Percentiles rank a stretch among this genome's conserved stretches.
Evolutionary conservation across 1,139 yeast species (phyloP).

Genomic region (Lodderomyces pseudojiufengensis): DNA sequence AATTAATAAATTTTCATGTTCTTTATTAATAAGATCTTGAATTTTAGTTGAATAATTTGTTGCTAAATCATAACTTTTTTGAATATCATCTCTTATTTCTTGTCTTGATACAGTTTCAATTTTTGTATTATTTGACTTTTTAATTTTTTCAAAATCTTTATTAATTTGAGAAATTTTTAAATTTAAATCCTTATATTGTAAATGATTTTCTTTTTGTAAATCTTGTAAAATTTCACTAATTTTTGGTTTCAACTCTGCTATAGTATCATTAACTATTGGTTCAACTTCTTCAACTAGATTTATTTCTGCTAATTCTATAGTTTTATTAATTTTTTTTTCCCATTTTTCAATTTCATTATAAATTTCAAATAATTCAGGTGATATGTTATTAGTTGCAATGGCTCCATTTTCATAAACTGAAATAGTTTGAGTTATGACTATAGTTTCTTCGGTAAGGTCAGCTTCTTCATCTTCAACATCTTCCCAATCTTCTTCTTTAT

Average conservation of each 20-base stretch:
- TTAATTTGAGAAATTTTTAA: constrained; percentile 46
- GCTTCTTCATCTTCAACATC: constrained; percentile 13
- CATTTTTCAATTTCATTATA: constrained; percentile 29
- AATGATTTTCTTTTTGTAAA: constrained; percentile 40
- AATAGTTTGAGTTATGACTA: constrained; percentile 29
- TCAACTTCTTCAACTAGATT: constrained; percentile 41
- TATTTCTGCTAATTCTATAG: constrained; percentile 39
- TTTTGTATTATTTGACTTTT: constrained; percentile 33
- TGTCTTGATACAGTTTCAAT: constrained; percentile 48
- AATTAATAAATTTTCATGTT: constrained; percentile 27
- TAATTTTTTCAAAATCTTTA: constrained; percentile 43
- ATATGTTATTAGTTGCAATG: constrained; percentile 4
- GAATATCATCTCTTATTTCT: constrained; percentile 52
- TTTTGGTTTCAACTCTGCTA: constrained; percentile 31
- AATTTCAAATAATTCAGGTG: constrained; percentile 12
- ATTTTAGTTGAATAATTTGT: constrained; percentile 29
- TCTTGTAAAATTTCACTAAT: constrained; percentile 39
- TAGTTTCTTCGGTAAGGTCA: constrained; percentile 22
- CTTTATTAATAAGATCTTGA: constrained; percentile 33
- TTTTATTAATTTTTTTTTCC: constrained; percentile 36
- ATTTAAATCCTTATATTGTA: constrained; percentile 45
- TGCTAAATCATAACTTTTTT: constrained; percentile 33
- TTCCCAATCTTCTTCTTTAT: constrained; percentile 12
- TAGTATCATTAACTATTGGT: constrained; percentile 30
- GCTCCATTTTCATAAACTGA: constrained; percentile 18